Base-by-base conservation (phyloP, 352 stramenopile species). In the Pythium coloratum region DNA sequence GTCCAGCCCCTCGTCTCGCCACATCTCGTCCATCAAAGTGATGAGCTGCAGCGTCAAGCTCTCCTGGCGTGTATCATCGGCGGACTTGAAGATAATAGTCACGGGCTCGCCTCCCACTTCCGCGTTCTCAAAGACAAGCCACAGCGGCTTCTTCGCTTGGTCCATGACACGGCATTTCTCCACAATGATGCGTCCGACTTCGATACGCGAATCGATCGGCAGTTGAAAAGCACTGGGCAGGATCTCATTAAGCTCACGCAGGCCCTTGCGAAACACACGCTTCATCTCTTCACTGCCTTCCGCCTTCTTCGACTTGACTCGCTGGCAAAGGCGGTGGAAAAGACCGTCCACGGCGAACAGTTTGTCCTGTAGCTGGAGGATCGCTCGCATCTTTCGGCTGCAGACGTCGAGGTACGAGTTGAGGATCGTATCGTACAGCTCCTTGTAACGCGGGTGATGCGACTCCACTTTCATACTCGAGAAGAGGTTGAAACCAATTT, bases 31-130 rank as follows among this genome's bases (percentile, higher is more conserved):
- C 92, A 98, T 97, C 28, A 98, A 59, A 55, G 89, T 83, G 53
- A 98, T 90, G 47, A 98, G 57, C 74, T 98, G 90, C 44, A 98
- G 77, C 28, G 92, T 97, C 60, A 98, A 73, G 62, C 97, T 95
- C 76, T 98, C 95, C 71, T 98, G 95, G 16, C 95, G 90, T 24
- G 98, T 80, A 65, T 98, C 95, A 59, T 98, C 95, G 28, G 94
- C 95, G 18, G 88, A 81, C 82, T 98, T 98, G 72, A 97, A 98
- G 67, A 98, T 97, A 4, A 98, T 84, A 1, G 81, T 88, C 9
- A 96, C 81, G 12, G 85, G 79, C 53, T 92, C 84, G 2, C 87
- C 87, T 20, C 86, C 80, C 64, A 94, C 83, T 69, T 80, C 42
- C 13, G 58, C 86, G 66, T 96, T 96, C 67, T 96, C 84, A 81